Base-by-base conservation (phyloP, 257 asterid species). In the Nicotiana knightiana region DNA sequence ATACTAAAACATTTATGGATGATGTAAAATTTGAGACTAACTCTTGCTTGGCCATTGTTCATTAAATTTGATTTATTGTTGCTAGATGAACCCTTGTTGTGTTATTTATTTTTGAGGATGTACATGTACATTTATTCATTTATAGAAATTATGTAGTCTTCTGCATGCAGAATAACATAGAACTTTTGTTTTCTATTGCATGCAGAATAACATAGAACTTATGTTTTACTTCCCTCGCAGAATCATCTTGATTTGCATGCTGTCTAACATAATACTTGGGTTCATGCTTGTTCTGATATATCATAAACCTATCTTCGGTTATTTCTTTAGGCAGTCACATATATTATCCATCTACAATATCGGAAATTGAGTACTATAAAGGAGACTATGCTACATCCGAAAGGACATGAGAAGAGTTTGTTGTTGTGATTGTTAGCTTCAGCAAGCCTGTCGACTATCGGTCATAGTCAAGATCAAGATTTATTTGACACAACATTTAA, bases 161-260 rank as follows among this genome's bases (percentile, higher is more conserved):
- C 4, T 35, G 39, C 39, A 35, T 35, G 79, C 9, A 37, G 58
- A 35, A 32, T 32, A 32, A 59, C 54, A 77, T 61, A 76, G 28
- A 81, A 66, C 73, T 85, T 62, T 39, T 58, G 55, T 70, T 68
- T 83, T 85, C 81, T 11, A 75, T 86, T 82, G 54, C 81, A n/a
- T 91, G 66, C 39, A 24, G 79, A 73, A 73, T 43, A 48, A 26
- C 59, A 81, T 61, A 80, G 13, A 82, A 62, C 65, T 85, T 62
- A 71, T 58, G 51, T 63, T 68, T 82, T 85, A 81, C 6, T 79
- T 86, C 79, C 55, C 76, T 37, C 91, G 86, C 95, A 96, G 99
- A 96, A 96, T 92, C 98, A 96, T 91, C 99, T 96, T 79, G 98
- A 96, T 91, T 93, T 94, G 83, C 99, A 96, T 89, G 99, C 97